Percentiles rank a stretch among this genome's conserved stretches.
These are phyloP conservation scores for Porphyra umbilicalis DNA, from an alignment of 31 red algal species.

Conservation along the genomic window DNA sequence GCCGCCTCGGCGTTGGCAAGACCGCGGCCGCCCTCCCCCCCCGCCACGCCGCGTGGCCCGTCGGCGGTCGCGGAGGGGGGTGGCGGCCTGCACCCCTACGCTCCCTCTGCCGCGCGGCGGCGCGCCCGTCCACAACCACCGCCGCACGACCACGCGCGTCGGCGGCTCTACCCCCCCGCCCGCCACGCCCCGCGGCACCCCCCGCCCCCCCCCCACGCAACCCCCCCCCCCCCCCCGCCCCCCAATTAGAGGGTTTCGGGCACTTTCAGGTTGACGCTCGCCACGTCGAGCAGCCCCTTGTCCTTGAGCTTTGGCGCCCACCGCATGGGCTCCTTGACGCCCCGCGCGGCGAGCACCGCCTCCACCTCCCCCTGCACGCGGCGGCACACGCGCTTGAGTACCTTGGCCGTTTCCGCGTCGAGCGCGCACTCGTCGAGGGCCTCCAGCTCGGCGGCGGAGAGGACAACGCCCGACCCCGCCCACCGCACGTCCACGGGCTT, in stretches of 20 bases:
- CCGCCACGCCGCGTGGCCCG: too few relatives aligned
- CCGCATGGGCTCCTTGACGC: conserved; percentile 1
- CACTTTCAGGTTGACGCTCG: conserved; percentile 5
- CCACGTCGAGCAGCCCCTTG: conserved; percentile 15
- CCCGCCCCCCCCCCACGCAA: neutral
- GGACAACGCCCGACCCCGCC: neutral
- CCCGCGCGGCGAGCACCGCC: neutral
- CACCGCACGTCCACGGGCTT: conserved; percentile 9
- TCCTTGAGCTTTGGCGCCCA: conserved; percentile 23
- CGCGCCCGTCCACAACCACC: too few relatives aligned
- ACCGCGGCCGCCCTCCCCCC: too few relatives aligned
- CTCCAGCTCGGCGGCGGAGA: conserved; percentile 1
- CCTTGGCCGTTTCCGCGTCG: neutral
- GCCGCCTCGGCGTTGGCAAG: too few relatives aligned
- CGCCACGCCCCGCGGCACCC: too few relatives aligned
- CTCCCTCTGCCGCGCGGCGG: too few relatives aligned
- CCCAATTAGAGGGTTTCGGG: conserved; percentile 7
- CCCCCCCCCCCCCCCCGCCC: neutral
- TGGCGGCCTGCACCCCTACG: too few relatives aligned
- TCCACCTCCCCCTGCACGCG: conserved; percentile 14
- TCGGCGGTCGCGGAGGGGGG: too few relatives aligned
- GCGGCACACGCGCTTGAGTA: conserved; percentile 19
- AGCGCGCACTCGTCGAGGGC: neutral
- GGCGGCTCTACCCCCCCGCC: too few relatives aligned
- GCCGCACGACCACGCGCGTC: too few relatives aligned